Evolutionary conservation across 1,284 basidiomycete species (phyloP), one percentile per base, ranked within the genome.

Genomic region (Microbotryomycetes sp.): DNA sequence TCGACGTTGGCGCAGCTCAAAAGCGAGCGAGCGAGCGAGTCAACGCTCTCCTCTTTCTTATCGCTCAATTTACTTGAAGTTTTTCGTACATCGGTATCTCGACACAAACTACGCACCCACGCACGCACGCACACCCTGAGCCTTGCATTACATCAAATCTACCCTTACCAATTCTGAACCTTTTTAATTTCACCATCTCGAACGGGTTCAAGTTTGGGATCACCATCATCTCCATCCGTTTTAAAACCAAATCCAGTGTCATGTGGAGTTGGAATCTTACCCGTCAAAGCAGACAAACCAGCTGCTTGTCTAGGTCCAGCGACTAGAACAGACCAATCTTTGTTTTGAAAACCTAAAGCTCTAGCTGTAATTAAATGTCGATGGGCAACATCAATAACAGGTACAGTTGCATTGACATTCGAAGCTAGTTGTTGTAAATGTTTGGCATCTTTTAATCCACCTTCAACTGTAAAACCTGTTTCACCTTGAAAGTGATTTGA

Each of bases 381-480:
- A 22, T 56, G 61, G 15, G 85, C 86, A 51, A 84, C 79, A 72
- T 92, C 88, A 66, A 92, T 80, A 22, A 81, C 80, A 12, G 90
- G 90, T 83, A 92, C 85, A 0, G 89, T 89, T 14, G 86, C 83
- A 68, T 89, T 85, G 69, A 84, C 78, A 56, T 85, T 81, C 9
- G 78, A 77, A 6, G 79, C 80, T 7, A 81, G 71, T 62, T 75
- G 72, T 50, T 77, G 74, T 47, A 81, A 79, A 69, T 81, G 77
- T 51, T 74, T 73, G 0, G 84, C 83, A 73, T 93, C 90, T 71
- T 90, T 90, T 71, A 93, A 84, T n/a, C 90, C 92, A 19, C 89
- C 88, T 45, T 86, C 85, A 58, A 93, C 83, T n/a, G 85, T 80
- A 74, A 94, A 93, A n/a, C 90, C 92, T 46, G 80, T 80, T 9